Evolutionary conservation across 1,139 yeast genomes (phyloP).

Genomic region (Suhomyces bokatorum): DNA sequence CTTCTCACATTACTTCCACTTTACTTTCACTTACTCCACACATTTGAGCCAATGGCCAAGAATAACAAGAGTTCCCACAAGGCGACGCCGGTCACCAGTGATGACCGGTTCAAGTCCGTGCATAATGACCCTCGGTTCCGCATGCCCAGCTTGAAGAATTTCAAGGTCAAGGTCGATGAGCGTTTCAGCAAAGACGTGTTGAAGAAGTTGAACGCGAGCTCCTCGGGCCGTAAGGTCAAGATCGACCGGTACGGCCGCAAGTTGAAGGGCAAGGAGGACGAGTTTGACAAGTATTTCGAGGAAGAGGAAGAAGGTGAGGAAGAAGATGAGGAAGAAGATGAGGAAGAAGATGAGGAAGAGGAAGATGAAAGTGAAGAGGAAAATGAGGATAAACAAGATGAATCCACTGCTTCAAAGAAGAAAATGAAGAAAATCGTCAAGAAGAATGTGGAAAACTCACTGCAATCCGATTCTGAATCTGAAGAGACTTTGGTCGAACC

Average conservation of each 20-base stretch:
- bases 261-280: constrained; percentile 44
- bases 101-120: constrained; percentile 75
- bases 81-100: constrained; percentile 47
- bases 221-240: constrained; percentile 51
- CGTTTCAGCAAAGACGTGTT: constrained; percentile 79
- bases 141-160: constrained; percentile 65
- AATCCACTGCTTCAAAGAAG: constrained; percentile 14
- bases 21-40: too few relatives aligned
- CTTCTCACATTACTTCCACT: too few relatives aligned
- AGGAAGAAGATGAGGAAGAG: constrained; percentile 24
- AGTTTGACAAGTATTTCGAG: constrained; percentile 67
- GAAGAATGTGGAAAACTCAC: constrained; percentile 6
- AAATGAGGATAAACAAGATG: constrained; percentile 18
- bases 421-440: constrained; percentile 17
- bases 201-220: constrained; percentile 54
- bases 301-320: constrained; percentile 36
- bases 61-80: constrained; percentile 15
- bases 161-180: constrained; percentile 80
- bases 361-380: constrained; percentile 23
- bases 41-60: constrained; percentile 14
- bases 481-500: constrained; percentile 21
- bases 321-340: constrained; percentile 19
- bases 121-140: constrained; percentile 89
- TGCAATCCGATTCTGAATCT: constrained; percentile 2
- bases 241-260: constrained; percentile 89